Conservation (phyloP, 805 yeast genomes). For the Kazachstania psychrophila region DNA sequence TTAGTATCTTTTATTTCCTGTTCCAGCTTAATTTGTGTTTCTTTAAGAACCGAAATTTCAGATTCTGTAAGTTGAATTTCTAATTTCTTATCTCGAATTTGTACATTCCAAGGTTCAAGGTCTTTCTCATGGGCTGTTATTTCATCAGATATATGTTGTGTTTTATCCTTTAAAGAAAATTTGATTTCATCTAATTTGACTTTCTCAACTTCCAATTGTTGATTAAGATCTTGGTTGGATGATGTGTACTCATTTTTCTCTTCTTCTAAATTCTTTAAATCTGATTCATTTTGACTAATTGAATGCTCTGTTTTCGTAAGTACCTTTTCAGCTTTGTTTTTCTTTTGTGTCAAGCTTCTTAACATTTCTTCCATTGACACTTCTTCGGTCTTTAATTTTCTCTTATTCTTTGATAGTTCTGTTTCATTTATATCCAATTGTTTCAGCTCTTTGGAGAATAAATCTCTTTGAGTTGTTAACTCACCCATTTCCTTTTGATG, state of each 20-base stretch:
- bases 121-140: slow-evolving; percentile 55
- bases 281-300: slow-evolving; percentile 37
- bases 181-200: slow-evolving; percentile 53
- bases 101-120: slow-evolving; percentile 76
- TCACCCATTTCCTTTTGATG: slow-evolving; percentile 32
- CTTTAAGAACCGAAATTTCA: slow-evolving; percentile 49
- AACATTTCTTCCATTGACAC: slow-evolving; percentile 70
- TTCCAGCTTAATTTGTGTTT: slow-evolving; percentile 36
- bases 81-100: slow-evolving; percentile 52
- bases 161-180: slow-evolving; percentile 59
- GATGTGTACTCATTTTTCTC: slow-evolving; percentile 37
- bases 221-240: slow-evolving; percentile 39
- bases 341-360: slow-evolving; percentile 53
- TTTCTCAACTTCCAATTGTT: slow-evolving; percentile 44
- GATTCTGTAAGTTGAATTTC: slow-evolving; percentile 57
- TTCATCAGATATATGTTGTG: slow-evolving; percentile 55
- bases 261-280: slow-evolving; percentile 37
- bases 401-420: slow-evolving; percentile 18
- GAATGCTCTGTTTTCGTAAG: slow-evolving; percentile 40
- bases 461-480: slow-evolving; percentile 25
- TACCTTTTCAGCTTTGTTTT: slow-evolving; percentile 48
- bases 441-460: slow-evolving; percentile 18
- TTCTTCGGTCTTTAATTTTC: slow-evolving; percentile 41
- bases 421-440: slow-evolving; percentile 27
- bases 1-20: slow-evolving; percentile 39